Evolutionary conservation across 2,329 filamentous ascomycete genomes (phyloP), one percentile per base, ranked within the genome.

Genomic region (Fusarium sp.): DNA sequence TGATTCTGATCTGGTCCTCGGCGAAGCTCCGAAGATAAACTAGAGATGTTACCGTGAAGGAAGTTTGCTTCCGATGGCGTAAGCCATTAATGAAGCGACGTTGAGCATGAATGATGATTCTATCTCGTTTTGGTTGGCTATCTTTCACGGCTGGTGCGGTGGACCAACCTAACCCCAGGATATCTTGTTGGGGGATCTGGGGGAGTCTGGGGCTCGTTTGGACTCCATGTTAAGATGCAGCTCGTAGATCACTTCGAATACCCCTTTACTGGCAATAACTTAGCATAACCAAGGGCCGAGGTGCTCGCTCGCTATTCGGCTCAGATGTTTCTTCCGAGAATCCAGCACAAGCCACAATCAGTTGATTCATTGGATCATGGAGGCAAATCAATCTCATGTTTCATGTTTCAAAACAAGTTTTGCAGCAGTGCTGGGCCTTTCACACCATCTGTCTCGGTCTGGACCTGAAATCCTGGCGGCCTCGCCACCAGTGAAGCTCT

Each of bases 11-110:
- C 12, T 37, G 19, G 23, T 6, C 5, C 29, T 73, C 70, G 70
- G 70, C 21, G 59, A 73, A 71, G 66, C 51, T 73, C 70, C 66
- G 70, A 67, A 27, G 14, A n/a, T 6, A 15, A 33, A 44, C 8
- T n/a, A 37, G 23, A n/a, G n/a, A 41, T 37, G 3, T 7, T 21
- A 15, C 29, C 25, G 25, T 46, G 10, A 19, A 35, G 42, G 23
- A 46, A 14, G 33, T 59, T 38, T n/a, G 51, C 10, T 37, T 60
- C 56, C 52, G 48, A 33, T 54, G 18, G 31, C 57, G n/a, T 57
- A 11, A 55, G 44, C 54, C 51, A 63, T 51, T 25, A 38, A 59
- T 19, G 27, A 10, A 19, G 27, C 44, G 3, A 21, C 14, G 5
- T n/a, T 27, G 45, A n/a, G 1, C 23, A 19, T 6, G 11, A 25